Percentiles rank a stretch among this genome's conserved stretches.
These are phyloP conservation scores for Ceriops zippeliana DNA, from an alignment of 345 rosid genomes.

Conservation along the genomic window DNA sequence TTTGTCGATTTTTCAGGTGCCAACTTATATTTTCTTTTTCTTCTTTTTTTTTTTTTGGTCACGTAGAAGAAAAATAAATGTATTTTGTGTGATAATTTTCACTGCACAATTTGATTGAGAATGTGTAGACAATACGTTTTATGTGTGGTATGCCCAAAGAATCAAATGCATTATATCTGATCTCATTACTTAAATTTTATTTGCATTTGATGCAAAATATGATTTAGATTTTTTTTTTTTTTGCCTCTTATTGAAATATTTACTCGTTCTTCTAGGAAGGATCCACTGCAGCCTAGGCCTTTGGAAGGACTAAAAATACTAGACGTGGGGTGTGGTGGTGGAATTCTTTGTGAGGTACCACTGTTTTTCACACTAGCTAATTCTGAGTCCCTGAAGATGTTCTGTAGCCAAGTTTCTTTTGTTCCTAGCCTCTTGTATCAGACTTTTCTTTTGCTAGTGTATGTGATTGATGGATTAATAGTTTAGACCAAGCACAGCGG, in stretches of 20 bases:
- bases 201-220: background rate
- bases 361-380: background rate
- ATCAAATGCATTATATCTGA: too few relatives aligned
- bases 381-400: background rate
- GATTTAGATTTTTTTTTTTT: background rate
- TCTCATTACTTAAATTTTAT: background rate
- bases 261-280: slow-evolving; percentile 50
- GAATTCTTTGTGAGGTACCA: slow-evolving; percentile 86
- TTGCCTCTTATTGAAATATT: background rate
- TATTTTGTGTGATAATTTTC: background rate
- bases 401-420: too few relatives aligned
- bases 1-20: slow-evolving; percentile 82
- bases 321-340: slow-evolving; percentile 97
- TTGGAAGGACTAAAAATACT: slow-evolving; percentile 70
- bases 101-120: too few relatives aligned
- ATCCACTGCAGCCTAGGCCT: slow-evolving; percentile 65
- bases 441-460: background rate
- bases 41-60: background rate
- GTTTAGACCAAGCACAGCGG: too few relatives aligned
- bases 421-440: background rate
- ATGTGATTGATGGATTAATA: background rate
- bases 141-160: too few relatives aligned
- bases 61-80: too few relatives aligned
- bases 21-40: background rate
- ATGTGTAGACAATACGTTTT: too few relatives aligned